Percentiles rank a stretch among this genome's conserved stretches.
Evolutionary conservation across 2,329 filamentous ascomycete species (phyloP).

Genomic region (Ciborinia camelliae): DNA sequence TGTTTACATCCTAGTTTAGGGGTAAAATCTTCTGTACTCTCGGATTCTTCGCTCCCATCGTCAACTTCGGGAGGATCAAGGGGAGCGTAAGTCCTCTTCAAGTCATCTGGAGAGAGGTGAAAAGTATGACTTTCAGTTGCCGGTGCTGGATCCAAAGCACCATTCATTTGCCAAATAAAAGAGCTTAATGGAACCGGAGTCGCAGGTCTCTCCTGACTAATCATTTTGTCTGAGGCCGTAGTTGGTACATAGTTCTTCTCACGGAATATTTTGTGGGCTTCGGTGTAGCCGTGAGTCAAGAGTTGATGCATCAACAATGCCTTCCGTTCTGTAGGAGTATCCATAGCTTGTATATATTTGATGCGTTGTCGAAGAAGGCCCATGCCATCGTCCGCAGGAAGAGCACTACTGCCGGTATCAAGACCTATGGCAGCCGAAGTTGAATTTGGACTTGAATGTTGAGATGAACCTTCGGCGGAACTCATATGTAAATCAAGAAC

Average conservation of each 20-base stretch:
- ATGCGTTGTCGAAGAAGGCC: constrained; percentile 63
- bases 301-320: constrained; percentile 68
- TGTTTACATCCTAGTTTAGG: constrained; percentile 76
- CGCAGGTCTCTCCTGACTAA: constrained; percentile 42
- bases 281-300: constrained; percentile 65
- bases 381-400: constrained; percentile 79
- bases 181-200: constrained; percentile 50
- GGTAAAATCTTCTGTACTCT: constrained; percentile 27
- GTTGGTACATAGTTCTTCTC: constrained; percentile 30
- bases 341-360: constrained; percentile 61
- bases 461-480: constrained; percentile 29
- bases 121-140: constrained; percentile 41
- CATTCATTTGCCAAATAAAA: constrained; percentile 55
- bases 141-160: constrained; percentile 25
- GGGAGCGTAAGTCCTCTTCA: constrained; percentile 65
- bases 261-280: constrained; percentile 40
- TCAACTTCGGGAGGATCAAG: constrained; percentile 48
- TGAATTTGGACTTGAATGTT: constrained; percentile 28
- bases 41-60: constrained; percentile 40
- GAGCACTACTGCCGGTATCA: constrained; percentile 29
- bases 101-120: constrained; percentile 55
- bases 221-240: constrained; percentile 33
- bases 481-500: constrained; percentile 26
- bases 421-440: constrained; percentile 19
- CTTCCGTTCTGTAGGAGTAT: constrained; percentile 60